Conservation (phyloP, 2,329 filamentous ascomycete genomes). For the Neofusicoccum sp. region DNA sequence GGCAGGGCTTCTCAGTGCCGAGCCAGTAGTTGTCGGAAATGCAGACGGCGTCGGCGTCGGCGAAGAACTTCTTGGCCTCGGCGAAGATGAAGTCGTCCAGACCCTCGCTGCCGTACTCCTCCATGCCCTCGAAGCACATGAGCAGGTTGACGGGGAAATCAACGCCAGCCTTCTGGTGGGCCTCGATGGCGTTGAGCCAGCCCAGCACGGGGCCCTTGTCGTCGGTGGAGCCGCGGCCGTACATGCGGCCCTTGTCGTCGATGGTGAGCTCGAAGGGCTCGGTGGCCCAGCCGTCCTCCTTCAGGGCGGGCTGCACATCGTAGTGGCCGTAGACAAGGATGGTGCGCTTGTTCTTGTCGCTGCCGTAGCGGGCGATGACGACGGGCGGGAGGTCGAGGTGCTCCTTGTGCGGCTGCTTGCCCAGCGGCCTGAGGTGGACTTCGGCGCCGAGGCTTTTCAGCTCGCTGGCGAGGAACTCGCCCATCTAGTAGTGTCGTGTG, state of each 20-base stretch:
- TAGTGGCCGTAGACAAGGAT: slow-evolving; percentile 98
- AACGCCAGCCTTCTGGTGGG: slow-evolving; percentile 89
- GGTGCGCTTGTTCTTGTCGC: slow-evolving; percentile 87
- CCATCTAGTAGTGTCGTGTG: slow-evolving; percentile 61
- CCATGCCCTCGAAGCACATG: slow-evolving; percentile 99
- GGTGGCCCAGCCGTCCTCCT: slow-evolving; percentile 92
- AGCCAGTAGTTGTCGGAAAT: slow-evolving; percentile 99
- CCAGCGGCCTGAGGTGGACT: slow-evolving; percentile 81
- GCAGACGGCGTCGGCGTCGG: slow-evolving; percentile 92
- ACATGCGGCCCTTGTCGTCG: slow-evolving; percentile 92
- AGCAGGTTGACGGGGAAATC: slow-evolving; percentile 97
- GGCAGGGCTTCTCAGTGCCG: slow-evolving; percentile 94
- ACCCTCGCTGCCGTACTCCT: slow-evolving; percentile 96
- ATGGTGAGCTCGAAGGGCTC: slow-evolving; percentile 88
- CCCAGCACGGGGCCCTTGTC: slow-evolving; percentile 97
- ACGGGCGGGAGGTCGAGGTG: slow-evolving; percentile 89
- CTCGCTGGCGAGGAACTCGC: slow-evolving; percentile 81
- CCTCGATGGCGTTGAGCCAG: slow-evolving; percentile 97
- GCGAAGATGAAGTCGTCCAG: slow-evolving; percentile 90
- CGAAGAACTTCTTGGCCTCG: slow-evolving; percentile 92
- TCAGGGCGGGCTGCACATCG: slow-evolving; percentile 92
- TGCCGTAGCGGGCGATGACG: slow-evolving; percentile 87
- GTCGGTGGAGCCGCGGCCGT: slow-evolving; percentile 89
- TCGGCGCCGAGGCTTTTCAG: slow-evolving; percentile 79
- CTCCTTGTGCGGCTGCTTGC: slow-evolving; percentile 89